Conservation (phyloP, 176 grass and related monocot species). For the Carex pumila region DNA sequence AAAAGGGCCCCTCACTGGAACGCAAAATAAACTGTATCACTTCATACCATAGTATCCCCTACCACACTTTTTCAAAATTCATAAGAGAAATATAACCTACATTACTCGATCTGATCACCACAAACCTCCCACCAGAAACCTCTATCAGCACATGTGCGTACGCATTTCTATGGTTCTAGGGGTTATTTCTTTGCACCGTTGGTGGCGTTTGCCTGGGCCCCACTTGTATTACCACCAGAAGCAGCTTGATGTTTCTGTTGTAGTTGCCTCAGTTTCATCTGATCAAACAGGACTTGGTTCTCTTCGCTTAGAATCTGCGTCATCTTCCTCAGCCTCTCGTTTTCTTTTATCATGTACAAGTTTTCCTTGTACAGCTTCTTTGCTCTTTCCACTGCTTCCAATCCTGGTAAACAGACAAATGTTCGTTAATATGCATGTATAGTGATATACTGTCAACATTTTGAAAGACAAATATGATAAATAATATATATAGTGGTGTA, state of each 20-base stretch:
- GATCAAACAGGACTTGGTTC: slow-evolving; percentile 60
- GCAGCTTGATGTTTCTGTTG: not conserved
- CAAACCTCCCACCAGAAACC: not conserved
- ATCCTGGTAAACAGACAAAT: slow-evolving; percentile 1
- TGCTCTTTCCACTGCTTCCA: slow-evolving; percentile 48
- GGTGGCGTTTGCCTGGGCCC: not conserved
- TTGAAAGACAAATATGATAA: not conserved
- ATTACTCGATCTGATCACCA: not conserved
- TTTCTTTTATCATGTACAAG: slow-evolving; percentile 79
- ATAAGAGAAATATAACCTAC: slow-evolving; percentile 2
- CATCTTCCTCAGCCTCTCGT: slow-evolving; percentile 82
- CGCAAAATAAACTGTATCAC: not conserved
- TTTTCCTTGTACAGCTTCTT: slow-evolving; percentile 84
- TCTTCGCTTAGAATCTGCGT: slow-evolving; percentile 70
- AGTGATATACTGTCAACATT: not conserved
- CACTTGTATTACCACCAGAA: not conserved
- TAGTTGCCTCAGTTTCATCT: slow-evolving; percentile 41
- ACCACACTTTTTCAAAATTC: not conserved
- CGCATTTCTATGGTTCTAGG: not conserved
- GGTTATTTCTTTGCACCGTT: not conserved
- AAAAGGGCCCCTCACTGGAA: not conserved
- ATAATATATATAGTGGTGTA: no score
- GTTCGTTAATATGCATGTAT: not conserved
- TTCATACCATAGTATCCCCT: not conserved
- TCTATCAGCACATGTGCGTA: not conserved